These are phyloP conservation scores for Blepharisma undulans DNA, from an alignment of 169 alveolate species.

Conservation along the genomic window DNA sequence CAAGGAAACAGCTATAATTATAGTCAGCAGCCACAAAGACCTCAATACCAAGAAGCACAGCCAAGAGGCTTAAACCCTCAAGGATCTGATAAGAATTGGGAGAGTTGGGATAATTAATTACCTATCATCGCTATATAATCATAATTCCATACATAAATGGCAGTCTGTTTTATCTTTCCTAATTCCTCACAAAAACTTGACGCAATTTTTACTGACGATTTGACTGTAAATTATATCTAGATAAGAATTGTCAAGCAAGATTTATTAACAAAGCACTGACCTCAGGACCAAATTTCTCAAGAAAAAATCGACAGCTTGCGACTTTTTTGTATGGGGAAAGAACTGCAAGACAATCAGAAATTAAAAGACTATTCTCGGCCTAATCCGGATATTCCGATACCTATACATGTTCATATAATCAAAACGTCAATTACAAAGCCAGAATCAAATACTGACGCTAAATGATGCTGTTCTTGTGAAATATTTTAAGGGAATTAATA, in stretches of 20 bases:
- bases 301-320: slow-evolving; percentile 6
- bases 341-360: background rate
- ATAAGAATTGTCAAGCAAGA: background rate
- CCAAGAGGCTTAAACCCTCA: background rate
- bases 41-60: background rate
- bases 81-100: background rate
- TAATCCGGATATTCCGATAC: background rate
- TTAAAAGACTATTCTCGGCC: background rate
- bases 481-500: background rate
- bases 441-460: background rate
- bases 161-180: background rate
- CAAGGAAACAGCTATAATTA: background rate
- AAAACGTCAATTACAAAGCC: background rate
- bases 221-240: background rate
- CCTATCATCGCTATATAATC: background rate
- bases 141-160: background rate
- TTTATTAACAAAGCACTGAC: background rate
- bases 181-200: background rate
- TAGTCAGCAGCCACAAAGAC: background rate
- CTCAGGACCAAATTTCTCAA: background rate
- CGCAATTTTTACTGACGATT: background rate
- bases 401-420: slow-evolving; percentile 24
- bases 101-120: background rate
- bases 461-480: background rate
- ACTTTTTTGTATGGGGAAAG: slow-evolving; percentile 37